Base-by-base conservation (phyloP, 495 filamentous ascomycete species). In the Thermothielavioides terrestris region DNA sequence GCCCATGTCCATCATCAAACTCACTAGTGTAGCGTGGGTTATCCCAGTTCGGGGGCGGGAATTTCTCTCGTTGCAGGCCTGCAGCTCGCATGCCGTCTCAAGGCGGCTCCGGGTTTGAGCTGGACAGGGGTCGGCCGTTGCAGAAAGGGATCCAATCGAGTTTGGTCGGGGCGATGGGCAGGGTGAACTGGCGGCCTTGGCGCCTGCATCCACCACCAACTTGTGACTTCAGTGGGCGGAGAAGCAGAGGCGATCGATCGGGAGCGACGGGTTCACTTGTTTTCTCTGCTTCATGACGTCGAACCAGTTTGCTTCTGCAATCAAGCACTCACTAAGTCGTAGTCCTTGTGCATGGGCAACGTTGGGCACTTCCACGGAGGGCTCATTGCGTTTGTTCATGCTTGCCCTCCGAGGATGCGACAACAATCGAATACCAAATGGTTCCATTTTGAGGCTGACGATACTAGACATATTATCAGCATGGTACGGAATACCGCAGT, bases 21-120 rank as follows among this genome's bases (percentile, higher is more conserved):
- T n/a, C n/a, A n/a, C n/a, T n/a, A n/a, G n/a, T n/a, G n/a, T n/a
- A n/a, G n/a, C n/a, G n/a, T n/a, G n/a, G n/a, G n/a, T n/a, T n/a
- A n/a, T n/a, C n/a, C n/a, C n/a, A n/a, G 34, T 26, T 45, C 30
- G 26, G 34, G 30, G 30, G 30, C 12, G 36, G 42, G 51, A 32
- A 32, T 25, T 42, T 15, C 11, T 49, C 32, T 36, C 22, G 35
- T 46, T 28, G 27, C 31, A n/a, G n/a, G n/a, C 31, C n/a, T 48
- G 47, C 46, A 49, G 50, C 43, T 32, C 46, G 50, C 49, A 53
- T 52, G 17, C 20, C 23, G 21, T 40, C 27, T 39, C 31, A n/a
- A 53, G 30, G 60, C 55, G 59, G 62, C 60, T 61, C 58, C 48
- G 48, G 34, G 56, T 58, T 63, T 63, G 54, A 56, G 62, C 60